A percentile compares a stretch with the other conserved stretches of the same genome.
These are phyloP conservation scores for Suhomyces yuchorum DNA, from an alignment of 1,139 yeast genomes.

Conservation along the genomic window DNA sequence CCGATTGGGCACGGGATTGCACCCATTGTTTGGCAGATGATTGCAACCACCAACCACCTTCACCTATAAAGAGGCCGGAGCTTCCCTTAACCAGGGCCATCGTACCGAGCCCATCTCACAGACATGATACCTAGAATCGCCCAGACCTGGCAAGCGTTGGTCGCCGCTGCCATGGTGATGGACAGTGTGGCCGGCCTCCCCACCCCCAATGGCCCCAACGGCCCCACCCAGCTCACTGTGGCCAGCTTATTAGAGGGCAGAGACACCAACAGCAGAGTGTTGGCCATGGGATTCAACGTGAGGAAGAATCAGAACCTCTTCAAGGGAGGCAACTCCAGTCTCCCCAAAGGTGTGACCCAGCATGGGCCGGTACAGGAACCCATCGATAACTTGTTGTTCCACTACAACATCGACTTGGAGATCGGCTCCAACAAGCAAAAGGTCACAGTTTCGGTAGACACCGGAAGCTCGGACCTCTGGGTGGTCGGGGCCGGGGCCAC, in stretches of 20 bases:
- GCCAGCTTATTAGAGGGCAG: background rate
- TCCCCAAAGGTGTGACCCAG: background rate
- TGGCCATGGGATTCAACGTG: slow-evolving; percentile 3
- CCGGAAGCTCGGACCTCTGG: slow-evolving; percentile 28
- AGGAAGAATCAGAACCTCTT: background rate
- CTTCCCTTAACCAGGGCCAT: background rate
- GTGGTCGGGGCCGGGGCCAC: slow-evolving; percentile 6
- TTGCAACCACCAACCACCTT: background rate
- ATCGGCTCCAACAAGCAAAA: slow-evolving; percentile 17
- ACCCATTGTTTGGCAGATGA: background rate
- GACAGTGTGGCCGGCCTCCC: background rate
- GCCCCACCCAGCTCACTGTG: background rate
- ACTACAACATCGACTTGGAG: slow-evolving; percentile 8
- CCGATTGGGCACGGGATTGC: background rate
- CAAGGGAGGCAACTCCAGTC: background rate
- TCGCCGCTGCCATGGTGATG: background rate
- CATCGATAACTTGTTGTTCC: slow-evolving; percentile 1
- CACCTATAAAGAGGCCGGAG: background rate
- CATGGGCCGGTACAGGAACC: background rate
- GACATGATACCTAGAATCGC: background rate
- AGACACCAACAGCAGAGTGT: background rate
- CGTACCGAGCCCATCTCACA: background rate
- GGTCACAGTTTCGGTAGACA: slow-evolving; percentile 20
- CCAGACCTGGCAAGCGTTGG: background rate
- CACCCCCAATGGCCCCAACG: background rate